Percentiles rank a stretch among this genome's conserved stretches.
These are phyloP conservation scores for Moesziomyces sp. DNA, from an alignment of 1,284 basidiomycete species.

Conservation along the genomic window DNA sequence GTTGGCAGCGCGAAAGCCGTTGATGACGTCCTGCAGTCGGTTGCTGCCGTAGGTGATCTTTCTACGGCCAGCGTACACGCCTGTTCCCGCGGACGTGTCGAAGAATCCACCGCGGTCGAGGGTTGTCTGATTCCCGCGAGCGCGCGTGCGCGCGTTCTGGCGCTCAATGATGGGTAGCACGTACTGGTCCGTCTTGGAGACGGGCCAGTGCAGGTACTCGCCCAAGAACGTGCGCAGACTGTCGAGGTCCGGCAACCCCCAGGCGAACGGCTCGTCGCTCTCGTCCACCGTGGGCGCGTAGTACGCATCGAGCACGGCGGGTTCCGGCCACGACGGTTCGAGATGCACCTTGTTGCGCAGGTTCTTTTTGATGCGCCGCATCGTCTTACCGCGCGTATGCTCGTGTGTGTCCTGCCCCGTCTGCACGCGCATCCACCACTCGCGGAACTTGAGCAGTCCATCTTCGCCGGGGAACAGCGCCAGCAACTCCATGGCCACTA, in stretches of 20 bases:
- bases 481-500: slow-evolving; percentile 86
- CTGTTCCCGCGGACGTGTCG: slow-evolving; percentile 71
- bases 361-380: slow-evolving; percentile 63
- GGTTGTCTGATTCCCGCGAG: slow-evolving; percentile 71
- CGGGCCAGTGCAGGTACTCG: slow-evolving; percentile 86
- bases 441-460: slow-evolving; percentile 84
- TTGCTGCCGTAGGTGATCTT: slow-evolving; percentile 84
- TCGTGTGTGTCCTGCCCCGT: slow-evolving; percentile 79
- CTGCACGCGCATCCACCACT: slow-evolving; percentile 97
- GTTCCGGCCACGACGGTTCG: slow-evolving; percentile 85
- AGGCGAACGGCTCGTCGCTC: slow-evolving; percentile 93
- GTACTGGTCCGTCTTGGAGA: slow-evolving; percentile 88
- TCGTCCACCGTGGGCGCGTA: slow-evolving; percentile 88
- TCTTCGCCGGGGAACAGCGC: slow-evolving; percentile 70
- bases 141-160: slow-evolving; percentile 67
- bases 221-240: slow-evolving; percentile 77
- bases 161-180: slow-evolving; percentile 88
- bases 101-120: slow-evolving; percentile 72
- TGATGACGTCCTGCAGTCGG: slow-evolving; percentile 87
- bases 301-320: slow-evolving; percentile 86
- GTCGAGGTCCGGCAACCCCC: slow-evolving; percentile 95
- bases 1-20: slow-evolving; percentile 73
- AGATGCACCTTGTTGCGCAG: slow-evolving; percentile 76
- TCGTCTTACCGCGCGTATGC: slow-evolving; percentile 72
- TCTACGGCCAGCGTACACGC: slow-evolving; percentile 78